A percentile compares a stretch with the other conserved stretches of the same genome.
These are phyloP conservation scores for Phytophthora multivora DNA, from an alignment of 352 stramenopile genomes.

Conservation along the genomic window DNA sequence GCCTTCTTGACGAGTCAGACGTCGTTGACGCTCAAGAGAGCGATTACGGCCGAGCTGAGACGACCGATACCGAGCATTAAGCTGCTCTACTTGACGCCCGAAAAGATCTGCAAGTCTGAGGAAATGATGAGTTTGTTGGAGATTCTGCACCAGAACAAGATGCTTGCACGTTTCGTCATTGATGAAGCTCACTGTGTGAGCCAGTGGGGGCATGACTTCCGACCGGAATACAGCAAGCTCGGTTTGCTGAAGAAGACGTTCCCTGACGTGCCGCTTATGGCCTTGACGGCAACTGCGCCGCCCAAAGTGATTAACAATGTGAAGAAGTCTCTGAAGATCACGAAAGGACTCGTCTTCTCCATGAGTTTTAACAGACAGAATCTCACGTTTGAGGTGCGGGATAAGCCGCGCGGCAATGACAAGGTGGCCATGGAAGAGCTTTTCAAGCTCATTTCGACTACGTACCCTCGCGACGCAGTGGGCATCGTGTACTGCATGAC, in stretches of 20 bases:
- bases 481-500: conserved; percentile 97
- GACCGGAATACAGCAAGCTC: conserved; percentile 93
- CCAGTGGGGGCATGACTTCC: conserved; percentile 91
- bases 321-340: conserved; percentile 76
- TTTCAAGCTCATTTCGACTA: conserved; percentile 53
- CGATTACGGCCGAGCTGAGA: conserved; percentile 84
- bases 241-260: conserved; percentile 91
- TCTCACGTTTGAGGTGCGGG: conserved; percentile 90
- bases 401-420: conserved; percentile 58
- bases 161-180: conserved; percentile 94
- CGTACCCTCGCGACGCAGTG: conserved; percentile 49
- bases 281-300: conserved; percentile 91
- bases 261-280: conserved; percentile 92
- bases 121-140: conserved; percentile 78
- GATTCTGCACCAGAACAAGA: conserved; percentile 42
- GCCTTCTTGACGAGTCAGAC: conserved; percentile 83
- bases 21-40: conserved; percentile 57
- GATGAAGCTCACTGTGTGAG: conserved; percentile 93
- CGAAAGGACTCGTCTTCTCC: conserved; percentile 85
- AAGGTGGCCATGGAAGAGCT: conserved; percentile 61
- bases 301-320: conserved; percentile 86
- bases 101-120: conserved; percentile 88
- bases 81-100: conserved; percentile 95
- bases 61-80: conserved; percentile 74
- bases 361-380: conserved; percentile 94